Evolutionary conservation across 805 yeast species (phyloP), one percentile per base, ranked within the genome.

Genomic region (Candida hispaniensis): DNA sequence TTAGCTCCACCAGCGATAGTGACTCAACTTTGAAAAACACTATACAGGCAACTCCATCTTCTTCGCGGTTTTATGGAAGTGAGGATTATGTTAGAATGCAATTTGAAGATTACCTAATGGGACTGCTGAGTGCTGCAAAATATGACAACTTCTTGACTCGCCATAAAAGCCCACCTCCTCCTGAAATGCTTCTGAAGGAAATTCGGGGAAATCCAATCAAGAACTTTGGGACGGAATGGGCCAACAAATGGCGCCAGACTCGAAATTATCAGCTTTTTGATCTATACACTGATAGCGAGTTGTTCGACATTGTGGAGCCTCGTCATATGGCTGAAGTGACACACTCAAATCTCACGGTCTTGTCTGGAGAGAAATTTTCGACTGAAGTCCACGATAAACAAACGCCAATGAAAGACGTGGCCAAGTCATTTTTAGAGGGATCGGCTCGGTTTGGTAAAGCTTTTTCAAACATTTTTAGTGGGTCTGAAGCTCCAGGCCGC

Each of bases 1-100:
- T 79, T 13, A 51, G 51, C 4, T 56, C 54, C 5, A 62, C 71
- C 2, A 55, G 56, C 36, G 47, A 46, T 14, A 51, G 47, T 18
- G 55, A 60, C 26, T 65, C 61, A 22, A 18, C 38, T 4, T 25
- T 20, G 6, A 30, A 18, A 5, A 18, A 26, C 30, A 15, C 30
- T 9, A n/a, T n/a, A n/a, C n/a, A n/a, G n/a, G n/a, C n/a, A n/a
- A n/a, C n/a, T n/a, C n/a, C n/a, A n/a, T 27, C 35, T 4, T 26
- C 35, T n/a, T 22, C 35, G 7, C 56, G 56, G 6, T 78, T 67
- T 49, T 57, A 59, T 26, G 88, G 88, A 3, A 75, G 81, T 45
- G 97, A 91, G 48, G 98, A 91, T 55, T 82, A 76, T 50, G 75
- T 91, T 18, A 60, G 97, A 34, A 69, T 74, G 58, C 83, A 75